phyloP scores from a whole-genome alignment of 1,139 yeast genomes.

The Blastobotrys malaysiensis region DNA sequence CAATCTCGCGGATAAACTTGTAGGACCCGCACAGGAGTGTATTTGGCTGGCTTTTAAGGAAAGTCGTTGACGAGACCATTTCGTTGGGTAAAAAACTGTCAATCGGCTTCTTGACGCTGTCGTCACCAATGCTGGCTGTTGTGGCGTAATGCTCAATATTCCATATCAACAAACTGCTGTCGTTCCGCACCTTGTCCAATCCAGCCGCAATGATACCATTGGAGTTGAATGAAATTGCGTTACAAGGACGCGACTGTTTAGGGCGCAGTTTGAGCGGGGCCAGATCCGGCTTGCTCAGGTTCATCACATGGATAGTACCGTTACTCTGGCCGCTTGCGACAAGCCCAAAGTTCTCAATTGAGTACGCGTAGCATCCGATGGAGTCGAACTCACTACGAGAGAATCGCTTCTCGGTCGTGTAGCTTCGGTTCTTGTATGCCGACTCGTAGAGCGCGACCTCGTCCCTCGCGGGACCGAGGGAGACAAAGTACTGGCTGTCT shows the following conservation, averaged over 20 bases:
- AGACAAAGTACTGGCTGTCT: constrained; percentile 52
- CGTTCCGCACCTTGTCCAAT: constrained; percentile 73
- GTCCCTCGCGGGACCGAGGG: constrained; percentile 65
- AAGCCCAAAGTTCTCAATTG: constrained; percentile 43
- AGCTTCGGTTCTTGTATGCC: constrained; percentile 16
- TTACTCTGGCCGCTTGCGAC: constrained; percentile 69
- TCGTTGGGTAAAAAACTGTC: constrained; percentile 67
- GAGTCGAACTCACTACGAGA: constrained; percentile 64
- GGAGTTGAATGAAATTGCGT: constrained; percentile 63
- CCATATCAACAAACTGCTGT: constrained; percentile 75
- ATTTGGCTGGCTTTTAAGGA: constrained; percentile 55
- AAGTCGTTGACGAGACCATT: constrained; percentile 61
- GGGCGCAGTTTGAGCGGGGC: constrained; percentile 50
- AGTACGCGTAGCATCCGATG: constrained; percentile 67
- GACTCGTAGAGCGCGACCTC: constrained; percentile 60
- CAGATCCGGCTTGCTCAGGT: constrained; percentile 42
- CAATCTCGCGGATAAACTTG: constrained; percentile 73
- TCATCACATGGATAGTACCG: constrained; percentile 63
- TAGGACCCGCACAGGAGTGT: constrained; percentile 69
- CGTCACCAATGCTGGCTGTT: constrained; percentile 7
- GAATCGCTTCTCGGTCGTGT: constrained; percentile 18
- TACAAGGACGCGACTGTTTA: constrained; percentile 69
- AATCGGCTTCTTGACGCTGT: constrained; percentile 38
- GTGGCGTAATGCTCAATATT: constrained; percentile 49
- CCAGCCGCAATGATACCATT: constrained; percentile 70